Percentiles rank a stretch among this genome's conserved stretches.
phyloP scores from a whole-genome alignment of 768 basidiomycete species.

The Termitomyces sp. region DNA sequence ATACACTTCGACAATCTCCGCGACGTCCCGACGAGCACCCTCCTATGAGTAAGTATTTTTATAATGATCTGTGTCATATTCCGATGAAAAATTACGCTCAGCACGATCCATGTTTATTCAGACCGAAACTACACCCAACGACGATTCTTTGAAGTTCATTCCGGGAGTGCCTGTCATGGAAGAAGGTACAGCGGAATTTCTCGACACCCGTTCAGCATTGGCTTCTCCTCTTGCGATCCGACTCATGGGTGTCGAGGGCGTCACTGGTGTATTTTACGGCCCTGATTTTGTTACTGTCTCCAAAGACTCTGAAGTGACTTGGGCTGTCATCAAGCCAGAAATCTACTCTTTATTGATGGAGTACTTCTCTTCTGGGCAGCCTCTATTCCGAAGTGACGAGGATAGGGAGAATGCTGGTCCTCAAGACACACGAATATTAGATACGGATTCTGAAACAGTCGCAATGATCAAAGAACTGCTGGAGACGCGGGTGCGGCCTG shows the following conservation, averaged over 20 bases:
- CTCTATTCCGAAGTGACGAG: conserved; percentile 81
- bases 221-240: conserved; percentile 92
- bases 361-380: conserved; percentile 86
- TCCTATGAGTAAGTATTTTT: conserved; percentile 24
- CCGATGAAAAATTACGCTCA: conserved; percentile 18
- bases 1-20: conserved; percentile 13
- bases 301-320: conserved; percentile 79
- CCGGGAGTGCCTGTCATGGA: conserved; percentile 88
- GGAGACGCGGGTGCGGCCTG: conserved; percentile 91
- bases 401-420: conserved; percentile 80
- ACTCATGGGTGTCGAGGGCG: conserved; percentile 92
- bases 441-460: conserved; percentile 93
- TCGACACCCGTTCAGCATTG: conserved; percentile 81
- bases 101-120: conserved; percentile 97
- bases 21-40: conserved; percentile 16
- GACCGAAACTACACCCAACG: conserved; percentile 95
- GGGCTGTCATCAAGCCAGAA: conserved; percentile 94
- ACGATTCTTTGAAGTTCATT: conserved; percentile 96
- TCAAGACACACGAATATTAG: conserved; percentile 89
- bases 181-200: conserved; percentile 88
- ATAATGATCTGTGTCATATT: not conserved
- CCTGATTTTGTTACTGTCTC: conserved; percentile 98
- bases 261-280: conserved; percentile 87
- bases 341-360: conserved; percentile 97
- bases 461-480: conserved; percentile 99